phyloP scores from a whole-genome alignment of 2,329 filamentous ascomycete species.

The Teratosphaeria gauchensis region DNA sequence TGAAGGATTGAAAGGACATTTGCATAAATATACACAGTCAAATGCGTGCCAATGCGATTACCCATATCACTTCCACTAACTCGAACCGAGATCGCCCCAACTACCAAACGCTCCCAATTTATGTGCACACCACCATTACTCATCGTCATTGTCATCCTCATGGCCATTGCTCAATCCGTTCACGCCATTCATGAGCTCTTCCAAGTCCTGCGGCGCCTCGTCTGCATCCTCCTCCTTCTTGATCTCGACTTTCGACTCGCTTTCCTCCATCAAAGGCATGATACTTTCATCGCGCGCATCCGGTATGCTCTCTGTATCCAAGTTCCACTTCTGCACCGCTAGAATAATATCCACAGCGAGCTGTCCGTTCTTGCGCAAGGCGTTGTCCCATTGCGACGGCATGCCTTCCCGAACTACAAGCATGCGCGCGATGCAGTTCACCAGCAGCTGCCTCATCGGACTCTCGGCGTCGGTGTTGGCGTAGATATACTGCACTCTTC shows the following conservation, averaged over 20 bases:
- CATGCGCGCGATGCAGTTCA: slow-evolving; percentile 40
- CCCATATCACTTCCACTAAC: background rate
- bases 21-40: background rate
- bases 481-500: slow-evolving; percentile 40
- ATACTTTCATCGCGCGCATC: slow-evolving; percentile 39
- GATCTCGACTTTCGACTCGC: slow-evolving; percentile 24
- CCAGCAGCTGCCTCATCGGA: slow-evolving; percentile 30
- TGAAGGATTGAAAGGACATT: background rate
- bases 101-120: background rate
- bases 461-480: slow-evolving; percentile 21
- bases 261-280: slow-evolving; percentile 28
- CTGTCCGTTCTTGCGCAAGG: slow-evolving; percentile 45
- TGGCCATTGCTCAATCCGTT: background rate
- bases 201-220: slow-evolving; percentile 1
- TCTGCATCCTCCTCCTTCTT: slow-evolving; percentile 20
- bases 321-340: slow-evolving; percentile 45
- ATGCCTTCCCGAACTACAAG: slow-evolving; percentile 39
- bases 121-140: background rate
- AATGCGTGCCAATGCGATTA: background rate
- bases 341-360: slow-evolving; percentile 46
- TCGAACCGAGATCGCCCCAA: background rate
- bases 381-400: slow-evolving; percentile 45
- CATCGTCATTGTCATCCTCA: background rate
- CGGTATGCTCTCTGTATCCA: slow-evolving; percentile 40
- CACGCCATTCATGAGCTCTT: background rate